Evolutionary conservation across 2,329 filamentous ascomycete genomes (phyloP), one percentile per base, ranked within the genome.

Genomic region (Neonectria neomacrospora): DNA sequence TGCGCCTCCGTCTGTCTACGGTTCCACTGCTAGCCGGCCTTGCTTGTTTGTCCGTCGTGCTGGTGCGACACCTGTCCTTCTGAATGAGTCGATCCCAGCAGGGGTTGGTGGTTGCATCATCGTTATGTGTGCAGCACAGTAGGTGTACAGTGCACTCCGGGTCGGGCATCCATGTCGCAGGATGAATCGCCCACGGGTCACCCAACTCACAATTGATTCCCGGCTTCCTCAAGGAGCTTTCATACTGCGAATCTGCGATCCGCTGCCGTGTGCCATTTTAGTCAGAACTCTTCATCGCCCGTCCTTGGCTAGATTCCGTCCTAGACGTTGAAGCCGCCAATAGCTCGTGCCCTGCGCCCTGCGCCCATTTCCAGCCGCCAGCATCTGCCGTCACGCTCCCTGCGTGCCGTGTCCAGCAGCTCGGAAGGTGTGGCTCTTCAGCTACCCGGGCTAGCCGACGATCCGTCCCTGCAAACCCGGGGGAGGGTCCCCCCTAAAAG

Each of bases 381-480:
- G 12, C 41, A 44, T 44, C 41, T 44, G 20, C 42, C 23, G 44
- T 30, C 44, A 47, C 44, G 44, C 44, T 47, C 44, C 28, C 44
- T 47, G 44, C 44, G n/a, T 47, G 14, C 44, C 44, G 23, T n/a
- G 23, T 30, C 44, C 28, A 10, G 12, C 23, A 45, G 22, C 42
- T 22, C 44, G 52, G 34, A 26, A 56, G 34, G 45, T 37, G 58
- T 61, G 45, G 45, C 37, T 45, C 47, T 37, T 61, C 59, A 61
- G 53, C 59, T 57, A 22, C 12, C 41, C 54, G 16, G 32, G 41
- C 59, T 50, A 48, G 34, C 22, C 3, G 41, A 26, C 54, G 54
- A 57, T 62, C 59, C 54, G 54, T 34, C 32, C 22, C 20, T 28
- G 28, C 41, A 58, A 62, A 62, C 54, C 59, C 57, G 54, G 59